Percentiles rank a stretch among this genome's conserved stretches.
phyloP scores from a whole-genome alignment of 2,329 filamentous ascomycete genomes.

The Microdochium trichocladiopsis region DNA sequence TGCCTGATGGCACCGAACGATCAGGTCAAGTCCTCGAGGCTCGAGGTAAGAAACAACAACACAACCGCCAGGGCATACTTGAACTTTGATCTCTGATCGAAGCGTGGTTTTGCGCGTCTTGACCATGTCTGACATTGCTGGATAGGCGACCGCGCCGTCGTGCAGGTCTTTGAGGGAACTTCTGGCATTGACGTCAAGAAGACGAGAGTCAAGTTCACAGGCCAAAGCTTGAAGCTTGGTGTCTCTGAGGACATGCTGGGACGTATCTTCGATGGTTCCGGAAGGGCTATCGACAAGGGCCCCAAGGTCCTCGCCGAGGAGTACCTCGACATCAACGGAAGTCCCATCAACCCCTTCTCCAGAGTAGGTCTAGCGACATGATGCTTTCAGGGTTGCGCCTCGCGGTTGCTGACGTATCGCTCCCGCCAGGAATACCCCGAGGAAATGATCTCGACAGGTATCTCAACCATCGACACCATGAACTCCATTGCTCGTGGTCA shows the following conservation, averaged over 20 bases:
- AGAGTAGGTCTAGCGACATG: conserved; percentile 51
- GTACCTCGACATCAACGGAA: conserved; percentile 98
- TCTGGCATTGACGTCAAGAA: conserved; percentile 98
- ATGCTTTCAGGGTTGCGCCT: not conserved
- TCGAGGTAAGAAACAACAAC: conserved; percentile 69
- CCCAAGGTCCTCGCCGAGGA: conserved; percentile 97
- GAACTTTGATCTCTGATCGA: too few species aligned
- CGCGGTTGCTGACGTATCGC: conserved; percentile 9
- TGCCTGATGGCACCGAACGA: conserved; percentile 89
- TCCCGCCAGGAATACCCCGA: conserved; percentile 79
- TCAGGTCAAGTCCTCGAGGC: conserved; percentile 96
- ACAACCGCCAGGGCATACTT: too few species aligned
- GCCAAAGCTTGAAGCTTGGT: conserved; percentile 94
- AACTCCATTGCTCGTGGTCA: conserved; percentile 96
- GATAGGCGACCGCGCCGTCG: conserved; percentile 83
- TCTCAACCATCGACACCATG: conserved; percentile 98
- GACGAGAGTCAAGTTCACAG: conserved; percentile 97
- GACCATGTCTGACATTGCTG: conserved; percentile 4
- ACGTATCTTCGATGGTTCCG: conserved; percentile 97
- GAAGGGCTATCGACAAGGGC: conserved; percentile 96
- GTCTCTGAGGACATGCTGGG: conserved; percentile 99
- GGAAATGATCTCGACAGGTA: conserved; percentile 99
- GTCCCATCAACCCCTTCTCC: conserved; percentile 96
- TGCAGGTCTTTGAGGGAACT: conserved; percentile 98
- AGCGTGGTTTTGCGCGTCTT: not conserved